Percentiles rank a stretch among this genome's conserved stretches.
Evolutionary conservation across 495 filamentous ascomycete genomes (phyloP).

Genomic region (Chaetomium cochliodes): DNA sequence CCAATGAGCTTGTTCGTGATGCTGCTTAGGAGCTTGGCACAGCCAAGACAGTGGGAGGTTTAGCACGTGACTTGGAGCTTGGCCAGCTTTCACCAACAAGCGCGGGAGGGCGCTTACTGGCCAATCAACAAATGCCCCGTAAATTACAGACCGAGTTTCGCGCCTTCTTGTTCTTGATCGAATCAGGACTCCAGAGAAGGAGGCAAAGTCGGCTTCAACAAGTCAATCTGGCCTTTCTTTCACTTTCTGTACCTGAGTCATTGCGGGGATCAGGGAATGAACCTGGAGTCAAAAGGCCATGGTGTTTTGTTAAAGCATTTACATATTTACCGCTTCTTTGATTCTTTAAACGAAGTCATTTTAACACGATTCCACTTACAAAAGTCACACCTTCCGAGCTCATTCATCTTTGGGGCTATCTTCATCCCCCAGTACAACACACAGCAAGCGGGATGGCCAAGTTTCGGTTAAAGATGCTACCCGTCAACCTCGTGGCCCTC

Average conservation of each 20-base stretch:
- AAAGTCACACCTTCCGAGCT: background rate
- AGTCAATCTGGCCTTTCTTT: conserved; percentile 37
- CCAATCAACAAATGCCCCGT: conserved; percentile 36
- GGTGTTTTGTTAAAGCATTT: conserved; percentile 4
- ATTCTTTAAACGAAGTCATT: no score
- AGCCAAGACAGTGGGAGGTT: background rate
- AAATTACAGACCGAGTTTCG: conserved; percentile 22
- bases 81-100: background rate
- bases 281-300: background rate
- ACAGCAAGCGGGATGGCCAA: conserved; percentile 23
- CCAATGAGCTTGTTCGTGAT: background rate
- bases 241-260: conserved; percentile 29
- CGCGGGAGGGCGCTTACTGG: background rate
- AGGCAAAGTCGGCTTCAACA: conserved; percentile 21
- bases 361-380: conserved; percentile 11
- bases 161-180: background rate
- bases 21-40: conserved; percentile 23
- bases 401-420: background rate
- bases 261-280: background rate
- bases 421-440: background rate
- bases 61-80: conserved; percentile 24
- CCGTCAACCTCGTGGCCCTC: conserved; percentile 30
- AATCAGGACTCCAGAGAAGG: conserved; percentile 1
- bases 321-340: conserved; percentile 1
- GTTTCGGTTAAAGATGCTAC: conserved; percentile 24